These are phyloP conservation scores for Epichloe gansuensis DNA, from an alignment of 2,329 filamentous ascomycete genomes.

Conservation along the genomic window DNA sequence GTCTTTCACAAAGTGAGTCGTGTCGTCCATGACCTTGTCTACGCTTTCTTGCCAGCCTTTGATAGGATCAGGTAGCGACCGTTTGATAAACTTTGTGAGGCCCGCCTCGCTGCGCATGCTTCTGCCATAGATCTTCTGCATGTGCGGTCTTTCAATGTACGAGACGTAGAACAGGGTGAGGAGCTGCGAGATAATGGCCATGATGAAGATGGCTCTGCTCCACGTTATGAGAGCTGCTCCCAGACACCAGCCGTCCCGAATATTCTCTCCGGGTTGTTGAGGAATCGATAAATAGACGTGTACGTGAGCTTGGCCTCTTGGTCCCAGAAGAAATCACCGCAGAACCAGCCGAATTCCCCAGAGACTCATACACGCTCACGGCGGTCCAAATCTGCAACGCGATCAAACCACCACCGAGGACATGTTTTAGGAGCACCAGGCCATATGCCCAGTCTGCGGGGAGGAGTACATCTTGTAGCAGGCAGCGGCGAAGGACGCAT, in stretches of 20 bases:
- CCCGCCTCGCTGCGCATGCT: slow-evolving; percentile 78
- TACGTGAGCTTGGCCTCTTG: slow-evolving; percentile 82
- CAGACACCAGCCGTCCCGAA: slow-evolving; percentile 91
- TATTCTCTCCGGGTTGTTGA: slow-evolving; percentile 94
- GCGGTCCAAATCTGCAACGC: slow-evolving; percentile 88
- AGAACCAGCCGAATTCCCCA: slow-evolving; percentile 98
- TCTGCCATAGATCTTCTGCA: slow-evolving; percentile 92
- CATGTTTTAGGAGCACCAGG: slow-evolving; percentile 75
- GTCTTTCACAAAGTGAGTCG: slow-evolving; percentile 81
- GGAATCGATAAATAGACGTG: slow-evolving; percentile 91
- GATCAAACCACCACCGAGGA: slow-evolving; percentile 69
- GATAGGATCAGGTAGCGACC: slow-evolving; percentile 72
- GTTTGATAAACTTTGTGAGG: slow-evolving; percentile 80
- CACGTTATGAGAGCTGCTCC: slow-evolving; percentile 87
- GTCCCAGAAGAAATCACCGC: slow-evolving; percentile 96
- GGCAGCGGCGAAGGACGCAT: slow-evolving; percentile 76
- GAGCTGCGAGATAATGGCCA: slow-evolving; percentile 76
- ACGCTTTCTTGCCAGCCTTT: slow-evolving; percentile 76
- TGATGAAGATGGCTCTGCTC: slow-evolving; percentile 73
- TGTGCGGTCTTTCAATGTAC: slow-evolving; percentile 89
- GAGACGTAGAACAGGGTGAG: slow-evolving; percentile 81
- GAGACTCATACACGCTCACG: slow-evolving; percentile 83
- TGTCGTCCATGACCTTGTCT: slow-evolving; percentile 76
- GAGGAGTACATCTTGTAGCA: slow-evolving; percentile 96
- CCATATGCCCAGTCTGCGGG: slow-evolving; percentile 80